Conservation (phyloP, 306 rosid genomes). For the Abrus precatorius region DNA sequence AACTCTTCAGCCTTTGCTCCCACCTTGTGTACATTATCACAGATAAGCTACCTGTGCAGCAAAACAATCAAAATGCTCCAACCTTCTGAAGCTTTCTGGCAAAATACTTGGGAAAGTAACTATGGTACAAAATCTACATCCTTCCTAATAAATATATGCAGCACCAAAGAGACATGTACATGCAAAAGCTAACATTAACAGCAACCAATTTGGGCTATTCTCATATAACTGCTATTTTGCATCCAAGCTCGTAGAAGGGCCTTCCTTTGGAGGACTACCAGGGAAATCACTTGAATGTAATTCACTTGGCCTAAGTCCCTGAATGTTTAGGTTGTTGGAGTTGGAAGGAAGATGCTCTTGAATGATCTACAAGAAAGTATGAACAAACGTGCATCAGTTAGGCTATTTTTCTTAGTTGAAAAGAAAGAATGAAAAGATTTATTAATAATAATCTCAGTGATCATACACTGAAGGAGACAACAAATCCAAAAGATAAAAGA, state of each 20-base stretch:
- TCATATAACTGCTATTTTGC: constrained; percentile 49
- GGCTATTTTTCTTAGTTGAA: not conserved
- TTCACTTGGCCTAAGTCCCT: constrained; percentile 55
- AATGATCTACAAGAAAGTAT: constrained; percentile 53
- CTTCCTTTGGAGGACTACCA: constrained; percentile 53
- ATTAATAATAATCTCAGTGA: not conserved
- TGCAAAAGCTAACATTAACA: constrained; percentile 53
- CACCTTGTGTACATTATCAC: constrained; percentile 40
- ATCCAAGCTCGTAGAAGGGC: constrained; percentile 49
- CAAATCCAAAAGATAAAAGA: not conserved
- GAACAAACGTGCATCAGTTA: constrained; percentile 15
- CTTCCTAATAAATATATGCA: constrained; percentile 64
- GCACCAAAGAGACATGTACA: constrained; percentile 49
- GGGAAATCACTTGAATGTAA: constrained; percentile 46
- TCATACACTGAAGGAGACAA: constrained; percentile 21
- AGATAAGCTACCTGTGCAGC: constrained; percentile 53
- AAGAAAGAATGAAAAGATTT: not conserved
- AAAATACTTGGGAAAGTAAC: constrained; percentile 52
- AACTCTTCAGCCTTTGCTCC: constrained; percentile 51
- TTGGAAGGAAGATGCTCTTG: constrained; percentile 76
- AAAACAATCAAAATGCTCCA: constrained; percentile 57
- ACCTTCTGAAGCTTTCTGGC: constrained; percentile 54
- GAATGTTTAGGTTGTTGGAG: constrained; percentile 63
- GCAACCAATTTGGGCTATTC: constrained; percentile 47
- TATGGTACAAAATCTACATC: constrained; percentile 62